These are phyloP conservation scores for Arctostaphylos glauca DNA, from an alignment of 148 eudicot genomes.

Conservation along the genomic window DNA sequence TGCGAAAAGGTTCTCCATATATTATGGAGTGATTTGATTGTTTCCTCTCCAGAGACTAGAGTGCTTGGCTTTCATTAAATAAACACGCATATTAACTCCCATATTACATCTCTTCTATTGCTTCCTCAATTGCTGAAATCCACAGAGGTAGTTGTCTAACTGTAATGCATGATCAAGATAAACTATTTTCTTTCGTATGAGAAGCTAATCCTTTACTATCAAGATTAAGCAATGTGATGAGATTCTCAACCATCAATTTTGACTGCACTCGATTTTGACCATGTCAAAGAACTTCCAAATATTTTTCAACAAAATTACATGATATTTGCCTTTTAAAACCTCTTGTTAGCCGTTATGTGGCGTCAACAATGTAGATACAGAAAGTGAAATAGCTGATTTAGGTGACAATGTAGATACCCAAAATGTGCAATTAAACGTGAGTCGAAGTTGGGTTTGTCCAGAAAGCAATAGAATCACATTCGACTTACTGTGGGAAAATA, in stretches of 20 bases:
- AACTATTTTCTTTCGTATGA: background rate
- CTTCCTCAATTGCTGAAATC: no score
- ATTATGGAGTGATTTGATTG: no score
- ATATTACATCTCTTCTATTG: no score
- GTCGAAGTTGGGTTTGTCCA: background rate
- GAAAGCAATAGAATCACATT: background rate
- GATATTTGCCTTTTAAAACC: background rate
- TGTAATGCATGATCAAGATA: background rate
- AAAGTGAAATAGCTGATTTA: background rate
- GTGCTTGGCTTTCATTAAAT: no score
- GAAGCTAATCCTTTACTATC: background rate
- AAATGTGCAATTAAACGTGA: background rate
- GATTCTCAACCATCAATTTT: background rate
- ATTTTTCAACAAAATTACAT: background rate
- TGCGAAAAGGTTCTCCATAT: no score
- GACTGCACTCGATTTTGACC: background rate
- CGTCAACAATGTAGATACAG: background rate
- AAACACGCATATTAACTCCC: no score
- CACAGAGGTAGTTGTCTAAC: background rate
- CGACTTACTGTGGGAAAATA: background rate
- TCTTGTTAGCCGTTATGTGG: background rate
- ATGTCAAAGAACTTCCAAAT: background rate
- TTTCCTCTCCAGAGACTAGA: no score
- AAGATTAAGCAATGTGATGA: background rate
- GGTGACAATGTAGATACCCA: no score